Conservation (phyloP, 352 stramenopile genomes). For the Phytophthora pinifolia region DNA sequence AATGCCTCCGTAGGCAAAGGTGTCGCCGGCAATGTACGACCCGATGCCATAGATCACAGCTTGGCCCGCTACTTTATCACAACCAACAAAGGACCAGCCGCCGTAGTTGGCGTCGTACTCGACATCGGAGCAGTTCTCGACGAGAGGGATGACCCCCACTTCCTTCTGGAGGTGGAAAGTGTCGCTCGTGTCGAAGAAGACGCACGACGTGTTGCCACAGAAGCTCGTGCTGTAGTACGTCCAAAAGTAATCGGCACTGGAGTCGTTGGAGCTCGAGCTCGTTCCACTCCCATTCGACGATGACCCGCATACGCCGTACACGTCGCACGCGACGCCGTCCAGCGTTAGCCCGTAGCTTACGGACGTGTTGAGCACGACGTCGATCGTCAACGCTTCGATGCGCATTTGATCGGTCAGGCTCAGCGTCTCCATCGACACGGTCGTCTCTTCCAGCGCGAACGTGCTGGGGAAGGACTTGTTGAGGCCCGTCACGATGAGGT, state of each 20-base stretch:
- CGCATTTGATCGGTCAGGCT: slow-evolving; percentile 28
- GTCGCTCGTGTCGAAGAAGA: slow-evolving; percentile 36
- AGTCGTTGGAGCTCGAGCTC: slow-evolving; percentile 4
- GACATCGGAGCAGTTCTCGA: slow-evolving; percentile 32
- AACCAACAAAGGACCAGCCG: slow-evolving; percentile 38
- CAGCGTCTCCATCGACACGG: slow-evolving; percentile 26
- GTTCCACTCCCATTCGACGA: slow-evolving; percentile 5
- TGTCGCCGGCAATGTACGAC: slow-evolving; percentile 46
- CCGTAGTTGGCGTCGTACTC: slow-evolving; percentile 45
- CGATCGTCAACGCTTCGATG: slow-evolving; percentile 32
- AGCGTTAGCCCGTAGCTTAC: slow-evolving; percentile 24
- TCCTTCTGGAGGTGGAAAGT: slow-evolving; percentile 39
- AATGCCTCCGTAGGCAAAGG: slow-evolving; percentile 22
- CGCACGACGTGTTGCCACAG: slow-evolving; percentile 34
- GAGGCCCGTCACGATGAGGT: slow-evolving; percentile 19
- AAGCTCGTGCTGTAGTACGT: slow-evolving; percentile 28
- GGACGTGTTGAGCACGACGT: slow-evolving; percentile 22
- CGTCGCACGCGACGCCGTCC: slow-evolving; percentile 12
- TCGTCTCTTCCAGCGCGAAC: slow-evolving; percentile 29
- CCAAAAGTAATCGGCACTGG: slow-evolving; percentile 27
- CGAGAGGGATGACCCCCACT: slow-evolving; percentile 33
- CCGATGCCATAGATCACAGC: slow-evolving; percentile 43
- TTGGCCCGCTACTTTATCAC: slow-evolving; percentile 24
- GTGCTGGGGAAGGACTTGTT: slow-evolving; percentile 35
- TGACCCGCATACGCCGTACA: slow-evolving; percentile 7